These are phyloP conservation scores for Hyphodiscus hymeniophilus DNA, from an alignment of 495 filamentous ascomycete species.

Conservation along the genomic window DNA sequence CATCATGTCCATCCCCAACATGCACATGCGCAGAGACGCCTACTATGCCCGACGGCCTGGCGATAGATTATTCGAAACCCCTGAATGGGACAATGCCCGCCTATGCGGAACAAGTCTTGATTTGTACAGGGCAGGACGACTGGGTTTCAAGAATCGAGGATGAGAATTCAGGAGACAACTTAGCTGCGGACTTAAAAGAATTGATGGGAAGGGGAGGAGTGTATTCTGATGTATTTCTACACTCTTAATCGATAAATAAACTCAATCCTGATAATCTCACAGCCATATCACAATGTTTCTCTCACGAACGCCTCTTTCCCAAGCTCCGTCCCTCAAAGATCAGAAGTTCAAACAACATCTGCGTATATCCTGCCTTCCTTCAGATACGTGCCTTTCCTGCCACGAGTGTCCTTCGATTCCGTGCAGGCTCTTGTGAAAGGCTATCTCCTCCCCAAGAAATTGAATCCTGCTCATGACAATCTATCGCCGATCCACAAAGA, in stretches of 20 bases:
- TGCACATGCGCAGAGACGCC: slow-evolving; percentile 63
- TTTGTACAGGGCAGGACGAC: slow-evolving; percentile 71
- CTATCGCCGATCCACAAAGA: slow-evolving; percentile 43
- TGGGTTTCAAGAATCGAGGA: slow-evolving; percentile 69
- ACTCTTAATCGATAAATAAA: not conserved
- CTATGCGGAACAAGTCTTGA: slow-evolving; percentile 76
- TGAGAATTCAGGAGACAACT: slow-evolving; percentile 43
- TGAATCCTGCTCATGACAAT: slow-evolving; percentile 49
- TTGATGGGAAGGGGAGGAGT: slow-evolving; percentile 57
- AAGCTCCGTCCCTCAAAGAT: slow-evolving; percentile 30
- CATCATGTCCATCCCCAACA: slow-evolving; percentile 57
- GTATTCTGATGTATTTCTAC: slow-evolving; percentile 48
- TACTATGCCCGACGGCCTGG: slow-evolving; percentile 54
- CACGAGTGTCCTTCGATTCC: slow-evolving; percentile 37
- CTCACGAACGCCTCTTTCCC: slow-evolving; percentile 64
- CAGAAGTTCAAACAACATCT: slow-evolving; percentile 45
- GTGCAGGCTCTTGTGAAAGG: slow-evolving; percentile 49
- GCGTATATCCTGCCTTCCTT: slow-evolving; percentile 71
- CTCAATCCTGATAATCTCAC: slow-evolving; percentile 1
- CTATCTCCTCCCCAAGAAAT: slow-evolving; percentile 46
- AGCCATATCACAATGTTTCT: slow-evolving; percentile 77
- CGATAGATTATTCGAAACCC: slow-evolving; percentile 62
- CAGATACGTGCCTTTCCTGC: slow-evolving; percentile 67
- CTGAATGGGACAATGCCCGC: slow-evolving; percentile 67
- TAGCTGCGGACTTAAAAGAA: slow-evolving; percentile 63